Percentiles rank a stretch among this genome's conserved stretches.
Evolutionary conservation across 345 rosid species (phyloP).

Genomic region (Populus deltoides): DNA sequence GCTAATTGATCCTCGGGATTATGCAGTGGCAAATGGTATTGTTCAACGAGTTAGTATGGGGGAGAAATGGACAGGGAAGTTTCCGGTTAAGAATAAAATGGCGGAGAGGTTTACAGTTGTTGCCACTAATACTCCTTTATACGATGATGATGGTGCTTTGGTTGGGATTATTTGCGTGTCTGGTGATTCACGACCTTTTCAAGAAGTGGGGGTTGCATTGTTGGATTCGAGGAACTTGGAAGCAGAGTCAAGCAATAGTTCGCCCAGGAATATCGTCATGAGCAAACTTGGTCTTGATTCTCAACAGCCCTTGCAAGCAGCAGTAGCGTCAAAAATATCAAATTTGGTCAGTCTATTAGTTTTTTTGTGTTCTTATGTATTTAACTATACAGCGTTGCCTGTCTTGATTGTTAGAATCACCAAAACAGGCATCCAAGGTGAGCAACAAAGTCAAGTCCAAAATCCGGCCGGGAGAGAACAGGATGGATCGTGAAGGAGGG

Average conservation of each 20-base stretch:
- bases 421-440: slow-evolving; percentile 70
- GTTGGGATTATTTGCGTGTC: slow-evolving; percentile 81
- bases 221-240: slow-evolving; percentile 38
- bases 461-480: slow-evolving; percentile 58
- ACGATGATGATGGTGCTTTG: slow-evolving; percentile 66
- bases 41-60: slow-evolving; percentile 53
- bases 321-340: slow-evolving; percentile 85
- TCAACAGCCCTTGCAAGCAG: slow-evolving; percentile 84
- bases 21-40: slow-evolving; percentile 46
- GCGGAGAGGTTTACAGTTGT: slow-evolving; percentile 60
- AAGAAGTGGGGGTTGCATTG: slow-evolving; percentile 34
- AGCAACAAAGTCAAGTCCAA: slow-evolving; percentile 81
- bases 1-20: slow-evolving; percentile 63
- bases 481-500: slow-evolving; percentile 63
- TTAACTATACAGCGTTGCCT: slow-evolving; percentile 15
- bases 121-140: slow-evolving; percentile 71
- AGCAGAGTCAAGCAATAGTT: slow-evolving; percentile 45
- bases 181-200: slow-evolving; percentile 51
- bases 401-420: slow-evolving; percentile 29
- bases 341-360: slow-evolving; percentile 67
- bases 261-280: slow-evolving; percentile 46
- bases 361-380: slow-evolving; percentile 21
- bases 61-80: slow-evolving; percentile 89
- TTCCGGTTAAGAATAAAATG: slow-evolving; percentile 73
- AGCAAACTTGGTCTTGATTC: slow-evolving; percentile 84